Evolutionary conservation across 345 rosid genomes (phyloP).

Genomic region (Toxicodendron radicans): DNA sequence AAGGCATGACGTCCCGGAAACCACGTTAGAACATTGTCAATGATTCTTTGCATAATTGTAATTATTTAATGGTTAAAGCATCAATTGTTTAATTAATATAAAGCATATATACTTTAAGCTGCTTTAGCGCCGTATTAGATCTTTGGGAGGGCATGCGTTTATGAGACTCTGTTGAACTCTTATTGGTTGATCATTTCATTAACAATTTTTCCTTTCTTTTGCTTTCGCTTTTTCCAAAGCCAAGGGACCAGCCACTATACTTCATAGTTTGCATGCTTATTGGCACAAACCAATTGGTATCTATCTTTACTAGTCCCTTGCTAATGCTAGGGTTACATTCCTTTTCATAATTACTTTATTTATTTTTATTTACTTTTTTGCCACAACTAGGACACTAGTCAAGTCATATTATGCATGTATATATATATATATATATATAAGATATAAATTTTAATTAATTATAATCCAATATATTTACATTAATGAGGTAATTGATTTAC

Average conservation of each 20-base stretch:
- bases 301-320: background rate
- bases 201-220: background rate
- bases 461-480: no score
- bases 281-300: background rate
- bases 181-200: constrained; percentile 20
- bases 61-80: background rate
- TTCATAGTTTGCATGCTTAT: constrained; percentile 1
- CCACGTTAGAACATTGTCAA: constrained; percentile 31
- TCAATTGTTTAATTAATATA: constrained; percentile 24
- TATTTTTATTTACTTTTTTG: background rate
- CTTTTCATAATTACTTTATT: background rate
- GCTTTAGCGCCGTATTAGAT: constrained; percentile 39
- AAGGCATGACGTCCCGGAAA: constrained; percentile 38
- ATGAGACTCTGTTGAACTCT: constrained; percentile 21
- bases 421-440: no score
- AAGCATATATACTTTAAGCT: constrained; percentile 56
- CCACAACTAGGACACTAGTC: background rate
- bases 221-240: constrained; percentile 35
- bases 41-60: constrained; percentile 34
- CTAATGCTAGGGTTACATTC: constrained; percentile 1
- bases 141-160: constrained; percentile 29
- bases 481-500: no score
- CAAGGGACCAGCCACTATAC: constrained; percentile 28
- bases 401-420: background rate
- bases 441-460: no score